A percentile compares a stretch with the other conserved stretches of the same genome.
These are phyloP conservation scores for Septoria petroselini DNA, from an alignment of 2,329 filamentous ascomycete genomes.

Conservation along the genomic window DNA sequence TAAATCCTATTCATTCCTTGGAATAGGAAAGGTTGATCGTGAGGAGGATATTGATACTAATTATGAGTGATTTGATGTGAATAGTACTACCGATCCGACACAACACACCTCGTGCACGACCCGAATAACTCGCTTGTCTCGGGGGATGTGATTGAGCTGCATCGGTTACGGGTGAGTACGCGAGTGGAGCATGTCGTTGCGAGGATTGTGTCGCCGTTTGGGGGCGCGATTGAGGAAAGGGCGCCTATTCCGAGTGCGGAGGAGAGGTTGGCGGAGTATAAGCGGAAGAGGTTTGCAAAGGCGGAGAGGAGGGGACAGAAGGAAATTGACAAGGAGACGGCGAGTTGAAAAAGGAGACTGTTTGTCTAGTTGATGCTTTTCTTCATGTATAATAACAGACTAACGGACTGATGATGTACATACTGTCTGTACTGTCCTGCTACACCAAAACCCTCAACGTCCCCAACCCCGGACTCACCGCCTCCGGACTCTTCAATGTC, in stretches of 20 bases:
- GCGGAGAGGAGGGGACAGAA: no score
- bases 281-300: constrained; percentile 58
- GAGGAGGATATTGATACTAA: no score
- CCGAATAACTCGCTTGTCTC: constrained; percentile 68
- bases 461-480: constrained; percentile 62
- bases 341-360: no score
- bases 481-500: constrained; percentile 71
- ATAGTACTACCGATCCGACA: constrained; percentile 63
- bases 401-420: no score
- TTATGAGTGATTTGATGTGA: background rate
- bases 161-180: constrained; percentile 64
- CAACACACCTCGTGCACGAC: constrained; percentile 72
- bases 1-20: no score
- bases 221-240: constrained; percentile 60
- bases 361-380: no score
- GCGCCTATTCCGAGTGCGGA: constrained; percentile 64
- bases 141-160: constrained; percentile 73
- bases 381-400: no score
- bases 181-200: constrained; percentile 70
- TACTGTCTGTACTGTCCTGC: no score
- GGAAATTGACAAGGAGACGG: no score
- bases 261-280: constrained; percentile 57
- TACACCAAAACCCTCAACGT: constrained; percentile 39
- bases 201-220: constrained; percentile 69
- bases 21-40: no score